Conservation (phyloP, 78 protist species). For the Kipferlia bialata region DNA sequence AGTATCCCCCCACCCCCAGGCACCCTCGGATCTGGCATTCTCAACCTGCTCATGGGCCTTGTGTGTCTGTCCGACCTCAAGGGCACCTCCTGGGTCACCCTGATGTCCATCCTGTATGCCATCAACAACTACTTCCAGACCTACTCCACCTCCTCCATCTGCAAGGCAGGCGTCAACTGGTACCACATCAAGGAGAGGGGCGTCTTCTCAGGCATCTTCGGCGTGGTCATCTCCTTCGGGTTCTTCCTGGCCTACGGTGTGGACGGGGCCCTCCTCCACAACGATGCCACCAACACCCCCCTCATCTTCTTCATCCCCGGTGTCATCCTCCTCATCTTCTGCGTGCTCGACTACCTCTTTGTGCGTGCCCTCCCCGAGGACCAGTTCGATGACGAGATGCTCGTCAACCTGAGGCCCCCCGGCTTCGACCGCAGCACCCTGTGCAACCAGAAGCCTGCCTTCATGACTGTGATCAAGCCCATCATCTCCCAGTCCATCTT, state of each 20-base stretch:
- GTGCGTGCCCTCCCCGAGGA: slow-evolving; percentile 16
- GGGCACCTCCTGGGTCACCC: background rate
- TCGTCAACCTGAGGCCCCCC: too few species aligned
- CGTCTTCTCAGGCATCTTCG: slow-evolving; percentile 24
- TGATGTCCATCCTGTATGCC: background rate
- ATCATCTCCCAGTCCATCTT: slow-evolving; percentile 17
- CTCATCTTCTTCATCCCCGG: slow-evolving; percentile 5
- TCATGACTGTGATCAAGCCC: background rate
- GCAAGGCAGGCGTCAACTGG: slow-evolving; percentile 25
- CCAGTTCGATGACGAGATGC: too few species aligned
- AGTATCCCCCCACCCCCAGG: too few species aligned
- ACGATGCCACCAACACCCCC: too few species aligned
- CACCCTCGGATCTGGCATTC: slow-evolving; percentile 3
- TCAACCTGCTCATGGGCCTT: slow-evolving; percentile 7
- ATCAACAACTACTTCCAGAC: slow-evolving; percentile 32
- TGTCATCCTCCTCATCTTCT: background rate
- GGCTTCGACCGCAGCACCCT: slow-evolving; percentile 8
- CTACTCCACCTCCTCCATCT: slow-evolving; percentile 13
- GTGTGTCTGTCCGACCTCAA: background rate
- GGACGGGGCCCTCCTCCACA: slow-evolving; percentile 2
- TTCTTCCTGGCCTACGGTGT: slow-evolving; percentile 31
- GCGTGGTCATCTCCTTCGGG: slow-evolving; percentile 26
- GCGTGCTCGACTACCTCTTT: background rate
- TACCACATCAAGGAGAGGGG: slow-evolving; percentile 30
- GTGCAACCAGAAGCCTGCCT: background rate